Base-by-base conservation (phyloP, 2,329 filamentous ascomycete genomes). In the Didymella pinodella region DNA sequence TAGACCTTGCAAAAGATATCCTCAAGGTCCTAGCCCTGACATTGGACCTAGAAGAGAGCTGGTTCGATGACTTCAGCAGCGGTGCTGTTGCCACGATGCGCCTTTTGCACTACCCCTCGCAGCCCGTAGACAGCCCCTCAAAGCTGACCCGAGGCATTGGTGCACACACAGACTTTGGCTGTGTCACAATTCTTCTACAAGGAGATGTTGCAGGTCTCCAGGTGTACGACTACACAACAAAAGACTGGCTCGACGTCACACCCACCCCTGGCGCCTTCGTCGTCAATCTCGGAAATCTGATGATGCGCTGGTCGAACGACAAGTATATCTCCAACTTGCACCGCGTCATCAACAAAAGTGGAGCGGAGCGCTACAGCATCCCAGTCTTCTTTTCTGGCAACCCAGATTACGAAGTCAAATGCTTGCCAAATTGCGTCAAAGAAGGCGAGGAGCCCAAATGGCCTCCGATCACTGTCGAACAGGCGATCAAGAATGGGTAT, bases 181-280 rank as follows among this genome's bases (percentile, higher is more conserved):
- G 72, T 28, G 68, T 81, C 3, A 80, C 79, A 14, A 63, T 80
- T 2, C 66, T 80, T 1, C 64, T 81, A 20, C 79, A 81, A 60
- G 78, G 78, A 46, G 74, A 78, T 4, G 75, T 79, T 0, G 74
- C 79, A 29, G 91, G 91, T 0, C 79, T 95, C 57, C 91, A 96
- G 79, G 91, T 91, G 28, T 91, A 93, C 76, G 94, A 95, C 76
- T 61, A 70, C 49, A 82, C 88, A 53, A 77, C 78, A 16, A 90
- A 91, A 18, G 78, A 85, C 59, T 96, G 92, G 92, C 88, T 95
- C 68, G 90, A 93, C 75, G 92, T 89, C 67, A 85, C 88, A 61
- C 91, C 92, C 0, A 82, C 91, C n/a, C 80, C 83, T 14, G 89
- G 89, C 3, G 94, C 92, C 43, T 84, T 95, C 11, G 92, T 96